phyloP scores from a whole-genome alignment of 805 yeast species.

The Saccharomycopsis sp. region DNA sequence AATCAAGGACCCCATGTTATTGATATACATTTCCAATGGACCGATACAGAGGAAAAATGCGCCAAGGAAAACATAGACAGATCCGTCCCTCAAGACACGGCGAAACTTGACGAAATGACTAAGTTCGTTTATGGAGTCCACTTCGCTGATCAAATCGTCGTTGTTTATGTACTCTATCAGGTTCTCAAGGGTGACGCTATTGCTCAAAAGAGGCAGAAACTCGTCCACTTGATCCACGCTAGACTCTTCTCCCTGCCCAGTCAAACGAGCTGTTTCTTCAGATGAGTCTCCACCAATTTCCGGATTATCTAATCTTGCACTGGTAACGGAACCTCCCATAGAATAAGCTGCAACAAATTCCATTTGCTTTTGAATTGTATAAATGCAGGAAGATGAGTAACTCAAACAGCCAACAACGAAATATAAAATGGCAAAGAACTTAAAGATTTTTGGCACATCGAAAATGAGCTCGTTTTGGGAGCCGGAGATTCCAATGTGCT shows the following conservation, averaged over 20 bases:
- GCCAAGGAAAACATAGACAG: slow-evolving; percentile 56
- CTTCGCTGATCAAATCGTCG: slow-evolving; percentile 55
- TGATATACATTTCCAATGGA: slow-evolving; percentile 77
- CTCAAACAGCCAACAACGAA: slow-evolving; percentile 49
- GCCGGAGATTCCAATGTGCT: slow-evolving; percentile 19
- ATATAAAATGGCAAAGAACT: slow-evolving; percentile 46
- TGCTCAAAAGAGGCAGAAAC: slow-evolving; percentile 10
- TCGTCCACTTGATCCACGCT: slow-evolving; percentile 22
- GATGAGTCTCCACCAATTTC: slow-evolving; percentile 3
- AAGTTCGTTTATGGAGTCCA: slow-evolving; percentile 57
- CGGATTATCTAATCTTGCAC: not conserved
- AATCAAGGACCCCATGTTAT: slow-evolving; percentile 75
- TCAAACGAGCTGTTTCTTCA: slow-evolving; percentile 28
- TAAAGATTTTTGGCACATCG: slow-evolving; percentile 47
- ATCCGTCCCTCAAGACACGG: slow-evolving; percentile 41
- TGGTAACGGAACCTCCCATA: not conserved
- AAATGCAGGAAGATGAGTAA: slow-evolving; percentile 59
- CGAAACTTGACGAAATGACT: slow-evolving; percentile 10
- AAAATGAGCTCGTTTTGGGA: slow-evolving; percentile 26
- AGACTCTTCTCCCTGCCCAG: slow-evolving; percentile 22
- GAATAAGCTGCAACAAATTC: slow-evolving; percentile 33
- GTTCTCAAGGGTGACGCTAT: not conserved
- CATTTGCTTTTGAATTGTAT: slow-evolving; percentile 42
- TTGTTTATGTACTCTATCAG: slow-evolving; percentile 5
- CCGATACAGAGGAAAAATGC: slow-evolving; percentile 69